Base-by-base conservation (phyloP, 768 basidiomycete genomes). In the Cytidiella melzeri region DNA sequence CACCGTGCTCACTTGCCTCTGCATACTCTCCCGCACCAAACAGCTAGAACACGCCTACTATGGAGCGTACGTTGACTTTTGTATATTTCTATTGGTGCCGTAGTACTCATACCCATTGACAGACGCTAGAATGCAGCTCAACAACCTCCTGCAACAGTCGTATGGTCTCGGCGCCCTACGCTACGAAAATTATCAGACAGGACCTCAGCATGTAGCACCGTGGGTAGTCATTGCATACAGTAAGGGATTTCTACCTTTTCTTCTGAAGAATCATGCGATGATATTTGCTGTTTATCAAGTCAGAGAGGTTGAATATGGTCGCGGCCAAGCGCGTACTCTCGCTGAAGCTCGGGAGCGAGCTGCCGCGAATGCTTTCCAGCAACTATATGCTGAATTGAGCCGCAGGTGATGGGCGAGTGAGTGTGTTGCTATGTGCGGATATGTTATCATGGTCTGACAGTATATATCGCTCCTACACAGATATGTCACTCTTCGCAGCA, bases 181-280 rank as follows among this genome's bases (percentile, higher is more conserved):
- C 13, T 55, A 50, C 48, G 49, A 53, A 1, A 44, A 58, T 7
- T 27, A 5, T 10, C 38, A 34, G 1, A 34, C 37, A 1, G 69
- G 69, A 0, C 63, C 63, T 7, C 56, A 45, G 34, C 47, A 71
- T 45, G 37, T 55, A 1, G 42, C 51, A 0, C 40, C 47, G 1
- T 71, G 68, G 68, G 60, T 55, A 5, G 55, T 52, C 3, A 52
- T 47, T 3, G 67, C 63, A 6, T 63, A 56, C 36, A 21, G 70
- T 72, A 44, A 52, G 62, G 7, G 30, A 7, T 34, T 34, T 34
- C 30, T 7, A 34, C 30, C 30, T 7, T 15, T 7, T 7, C 30
- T 34, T 7, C 30, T 34, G 30, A 7, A 15, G 9, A 7, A 34
- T 7, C 30, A 34, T 34, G 15, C 30, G 30, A 7, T n/a, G n/a